A percentile compares a stretch with the other conserved stretches of the same genome.
These are phyloP conservation scores for Nicotiana undulata DNA, from an alignment of 257 asterid species.

Conservation along the genomic window DNA sequence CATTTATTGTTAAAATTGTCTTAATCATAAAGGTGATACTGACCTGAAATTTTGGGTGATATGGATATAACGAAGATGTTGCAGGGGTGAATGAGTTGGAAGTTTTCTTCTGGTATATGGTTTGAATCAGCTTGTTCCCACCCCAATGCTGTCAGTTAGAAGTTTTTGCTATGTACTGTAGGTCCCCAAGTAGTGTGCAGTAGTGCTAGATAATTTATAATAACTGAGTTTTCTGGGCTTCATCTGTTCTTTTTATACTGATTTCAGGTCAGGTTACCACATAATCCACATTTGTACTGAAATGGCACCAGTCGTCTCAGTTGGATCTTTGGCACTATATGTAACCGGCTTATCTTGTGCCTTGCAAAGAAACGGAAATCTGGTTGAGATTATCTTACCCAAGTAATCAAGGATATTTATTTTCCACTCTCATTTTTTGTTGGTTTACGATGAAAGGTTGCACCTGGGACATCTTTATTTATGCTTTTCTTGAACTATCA, in stretches of 20 bases:
- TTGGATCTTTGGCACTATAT: slow-evolving; percentile 70
- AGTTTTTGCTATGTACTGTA: not conserved
- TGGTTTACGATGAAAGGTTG: not conserved
- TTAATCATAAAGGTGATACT: not conserved
- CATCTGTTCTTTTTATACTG: slow-evolving; percentile 7
- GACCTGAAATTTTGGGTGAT: not conserved
- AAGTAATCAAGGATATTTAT: slow-evolving; percentile 45
- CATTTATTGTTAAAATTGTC: not conserved
- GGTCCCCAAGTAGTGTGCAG: not conserved
- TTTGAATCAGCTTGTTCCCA: not conserved
- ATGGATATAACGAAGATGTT: not conserved
- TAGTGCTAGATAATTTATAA: not conserved
- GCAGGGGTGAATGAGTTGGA: not conserved
- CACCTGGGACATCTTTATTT: not conserved
- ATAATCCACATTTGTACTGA: slow-evolving; percentile 76
- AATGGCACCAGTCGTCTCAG: slow-evolving; percentile 77
- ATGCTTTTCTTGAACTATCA: not conserved
- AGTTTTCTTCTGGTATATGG: not conserved
- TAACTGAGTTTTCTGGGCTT: not conserved
- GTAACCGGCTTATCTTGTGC: slow-evolving; percentile 65
- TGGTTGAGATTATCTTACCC: slow-evolving; percentile 88
- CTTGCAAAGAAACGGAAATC: slow-evolving; percentile 64
- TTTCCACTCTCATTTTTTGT: slow-evolving; percentile 4
- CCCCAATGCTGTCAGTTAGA: not conserved
- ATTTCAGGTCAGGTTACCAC: slow-evolving; percentile 56